Evolutionary conservation across 1,284 basidiomycete species (phyloP).

Genomic region (Trametes pubescens): DNA sequence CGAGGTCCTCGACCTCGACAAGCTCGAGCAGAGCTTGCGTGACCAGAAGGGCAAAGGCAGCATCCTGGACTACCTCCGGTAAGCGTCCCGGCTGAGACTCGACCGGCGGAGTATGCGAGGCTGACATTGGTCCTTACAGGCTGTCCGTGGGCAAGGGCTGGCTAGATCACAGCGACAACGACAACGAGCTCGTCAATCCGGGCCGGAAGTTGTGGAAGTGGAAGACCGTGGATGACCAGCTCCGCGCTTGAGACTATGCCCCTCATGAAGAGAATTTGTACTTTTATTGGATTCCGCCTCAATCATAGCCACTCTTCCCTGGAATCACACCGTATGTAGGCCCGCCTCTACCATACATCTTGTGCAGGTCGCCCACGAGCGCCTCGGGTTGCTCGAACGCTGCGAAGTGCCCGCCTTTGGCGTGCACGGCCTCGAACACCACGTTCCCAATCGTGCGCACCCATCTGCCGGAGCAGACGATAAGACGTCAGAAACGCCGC

Average conservation of each 20-base stretch:
- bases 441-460: slow-evolving; percentile 34
- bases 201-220: slow-evolving; percentile 41
- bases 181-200: slow-evolving; percentile 43
- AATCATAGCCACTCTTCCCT: slow-evolving; percentile 24
- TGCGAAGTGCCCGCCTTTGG: neutral
- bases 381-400: slow-evolving; percentile 28
- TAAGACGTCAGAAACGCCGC: neutral
- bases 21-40: slow-evolving; percentile 25
- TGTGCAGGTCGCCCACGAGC: slow-evolving; percentile 39
- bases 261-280: no score
- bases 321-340: slow-evolving; percentile 29
- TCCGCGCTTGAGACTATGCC: slow-evolving; percentile 3
- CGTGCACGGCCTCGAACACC: slow-evolving; percentile 32
- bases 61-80: slow-evolving; percentile 25
- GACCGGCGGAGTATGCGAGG: neutral
- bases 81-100: neutral
- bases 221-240: slow-evolving; percentile 39
- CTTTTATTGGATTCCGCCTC: no score
- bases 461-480: slow-evolving; percentile 26
- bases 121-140: slow-evolving; percentile 21
- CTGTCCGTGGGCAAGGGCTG: slow-evolving; percentile 38
- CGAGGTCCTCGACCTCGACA: slow-evolving; percentile 24
- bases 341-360: slow-evolving; percentile 34
- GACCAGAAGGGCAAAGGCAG: slow-evolving; percentile 19
- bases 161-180: slow-evolving; percentile 38